These are phyloP conservation scores for Dryas integrifolia DNA, from an alignment of 331 rosid species.

Conservation along the genomic window DNA sequence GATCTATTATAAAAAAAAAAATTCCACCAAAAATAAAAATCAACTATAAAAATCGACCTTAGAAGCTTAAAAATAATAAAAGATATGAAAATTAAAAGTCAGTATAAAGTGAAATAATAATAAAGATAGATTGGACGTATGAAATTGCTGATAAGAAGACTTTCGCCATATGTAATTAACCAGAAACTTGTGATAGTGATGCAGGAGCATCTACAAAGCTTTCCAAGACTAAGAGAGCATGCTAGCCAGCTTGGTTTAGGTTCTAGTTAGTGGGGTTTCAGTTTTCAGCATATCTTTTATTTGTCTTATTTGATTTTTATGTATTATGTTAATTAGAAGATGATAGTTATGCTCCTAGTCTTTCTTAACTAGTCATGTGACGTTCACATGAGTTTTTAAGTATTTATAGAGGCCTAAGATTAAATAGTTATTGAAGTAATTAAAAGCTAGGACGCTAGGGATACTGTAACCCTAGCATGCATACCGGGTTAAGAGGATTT, in stretches of 20 bases:
- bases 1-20: conserved; percentile 52
- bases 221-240: not conserved
- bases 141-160: not conserved
- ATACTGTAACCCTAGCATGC: not conserved
- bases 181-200: not conserved
- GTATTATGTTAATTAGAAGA: not conserved
- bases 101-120: conserved; percentile 15
- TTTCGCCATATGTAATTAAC: not conserved
- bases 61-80: conserved; percentile 24
- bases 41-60: conserved; percentile 32
- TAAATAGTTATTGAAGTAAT: not conserved
- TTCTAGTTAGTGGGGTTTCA: not conserved
- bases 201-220: not conserved
- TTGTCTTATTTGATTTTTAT: not conserved
- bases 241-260: not conserved
- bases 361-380: not conserved
- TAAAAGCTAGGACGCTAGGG: not conserved
- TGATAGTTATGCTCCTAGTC: not conserved
- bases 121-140: not conserved
- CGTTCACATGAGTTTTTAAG: not conserved
- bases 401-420: not conserved
- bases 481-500: not conserved
- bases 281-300: not conserved
- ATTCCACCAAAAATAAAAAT: conserved; percentile 50
- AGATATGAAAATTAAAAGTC: conserved; percentile 25